Conservation (phyloP, 352 stramenopile genomes). For the Globisporangium parvum region DNA sequence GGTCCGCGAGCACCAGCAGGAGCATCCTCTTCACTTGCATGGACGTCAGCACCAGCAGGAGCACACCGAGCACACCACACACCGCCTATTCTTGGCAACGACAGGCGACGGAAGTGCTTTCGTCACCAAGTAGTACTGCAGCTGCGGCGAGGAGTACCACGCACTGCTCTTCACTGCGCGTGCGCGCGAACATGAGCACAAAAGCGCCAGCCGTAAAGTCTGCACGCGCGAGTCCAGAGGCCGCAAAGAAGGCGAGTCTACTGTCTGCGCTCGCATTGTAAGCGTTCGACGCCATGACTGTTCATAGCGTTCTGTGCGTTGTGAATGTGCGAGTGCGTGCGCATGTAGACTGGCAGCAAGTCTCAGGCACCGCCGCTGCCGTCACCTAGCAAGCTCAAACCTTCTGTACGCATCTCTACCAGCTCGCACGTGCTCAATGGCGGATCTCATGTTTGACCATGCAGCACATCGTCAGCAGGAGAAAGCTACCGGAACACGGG, state of each 20-base stretch:
- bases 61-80: no score
- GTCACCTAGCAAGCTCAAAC: slow-evolving; percentile 3
- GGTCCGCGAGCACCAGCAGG: no score
- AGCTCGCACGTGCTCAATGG: background rate
- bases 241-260: slow-evolving; percentile 5
- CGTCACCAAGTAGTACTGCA: no score
- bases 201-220: slow-evolving; percentile 1
- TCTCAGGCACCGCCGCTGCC: background rate
- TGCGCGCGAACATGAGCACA: background rate
- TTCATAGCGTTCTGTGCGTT: no score
- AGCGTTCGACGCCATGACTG: no score
- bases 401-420: background rate
- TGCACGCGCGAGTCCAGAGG: slow-evolving; percentile 1
- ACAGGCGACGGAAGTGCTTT: no score
- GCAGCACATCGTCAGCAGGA: slow-evolving; percentile 1
- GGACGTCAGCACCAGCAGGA: no score
- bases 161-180: no score
- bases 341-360: background rate
- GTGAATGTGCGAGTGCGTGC: no score
- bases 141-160: no score
- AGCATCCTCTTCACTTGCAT: no score
- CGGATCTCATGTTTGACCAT: background rate
- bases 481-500: slow-evolving; percentile 3
- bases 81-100: no score
- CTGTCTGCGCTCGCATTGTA: background rate